phyloP scores from a whole-genome alignment of 495 filamentous ascomycete species.

The Pseudomonodictys pantanalensis region DNA sequence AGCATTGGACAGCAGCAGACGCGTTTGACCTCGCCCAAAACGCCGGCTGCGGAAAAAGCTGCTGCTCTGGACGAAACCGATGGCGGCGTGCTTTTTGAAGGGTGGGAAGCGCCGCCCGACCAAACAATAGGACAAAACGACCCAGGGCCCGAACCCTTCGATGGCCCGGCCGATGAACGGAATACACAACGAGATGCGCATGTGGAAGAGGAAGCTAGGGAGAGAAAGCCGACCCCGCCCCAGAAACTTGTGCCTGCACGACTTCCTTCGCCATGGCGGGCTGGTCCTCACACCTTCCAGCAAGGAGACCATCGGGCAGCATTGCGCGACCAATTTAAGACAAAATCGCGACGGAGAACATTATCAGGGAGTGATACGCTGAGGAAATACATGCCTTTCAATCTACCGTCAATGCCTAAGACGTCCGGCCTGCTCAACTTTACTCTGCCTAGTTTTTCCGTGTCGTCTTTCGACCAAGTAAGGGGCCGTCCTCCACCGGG shows the following conservation, averaged over 20 bases:
- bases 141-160: neutral
- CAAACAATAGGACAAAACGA: constrained; percentile 16
- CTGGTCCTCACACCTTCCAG: constrained; percentile 43
- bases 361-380: constrained; percentile 22
- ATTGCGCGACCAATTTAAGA: constrained; percentile 34
- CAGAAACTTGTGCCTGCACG: constrained; percentile 7
- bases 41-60: constrained; percentile 71
- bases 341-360: constrained; percentile 30
- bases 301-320: constrained; percentile 17
- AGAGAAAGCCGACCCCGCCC: neutral
- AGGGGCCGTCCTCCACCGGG: neutral
- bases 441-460: constrained; percentile 27
- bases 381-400: constrained; percentile 32
- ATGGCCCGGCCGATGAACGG: too few relatives aligned
- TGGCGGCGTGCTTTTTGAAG: constrained; percentile 41
- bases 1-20: constrained; percentile 72
- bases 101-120: constrained; percentile 13
- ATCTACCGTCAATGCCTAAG: constrained; percentile 31
- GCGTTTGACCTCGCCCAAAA: constrained; percentile 65
- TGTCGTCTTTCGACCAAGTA: constrained; percentile 20
- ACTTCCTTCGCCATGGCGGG: constrained; percentile 54
- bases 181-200: constrained; percentile 5
- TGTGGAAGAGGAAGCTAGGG: neutral
- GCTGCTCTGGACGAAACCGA: constrained; percentile 61
- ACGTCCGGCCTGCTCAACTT: constrained; percentile 22